Evolutionary conservation across 2,329 filamentous ascomycete species (phyloP).

Genomic region (Sporothrix curviconia): DNA sequence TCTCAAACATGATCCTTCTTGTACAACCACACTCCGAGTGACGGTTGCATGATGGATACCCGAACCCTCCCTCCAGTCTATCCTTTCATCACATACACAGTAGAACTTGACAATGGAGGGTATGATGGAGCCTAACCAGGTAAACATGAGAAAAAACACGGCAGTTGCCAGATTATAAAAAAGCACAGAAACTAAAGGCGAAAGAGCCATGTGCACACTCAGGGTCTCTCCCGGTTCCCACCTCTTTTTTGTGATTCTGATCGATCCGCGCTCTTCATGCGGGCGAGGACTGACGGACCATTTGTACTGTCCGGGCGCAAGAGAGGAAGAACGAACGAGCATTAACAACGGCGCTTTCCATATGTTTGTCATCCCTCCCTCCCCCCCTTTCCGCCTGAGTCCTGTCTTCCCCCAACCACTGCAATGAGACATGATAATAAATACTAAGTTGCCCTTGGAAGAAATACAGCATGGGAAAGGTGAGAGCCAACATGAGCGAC

Average conservation of each 20-base stretch:
- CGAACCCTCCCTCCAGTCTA: neutral
- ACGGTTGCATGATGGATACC: neutral
- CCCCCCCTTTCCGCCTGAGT: too few relatives aligned
- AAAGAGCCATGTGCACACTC: neutral
- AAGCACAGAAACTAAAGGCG: neutral
- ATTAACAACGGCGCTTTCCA: too few relatives aligned
- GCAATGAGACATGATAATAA: too few relatives aligned
- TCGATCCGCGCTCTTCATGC: slow-evolving; percentile 7
- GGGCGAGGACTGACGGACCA: slow-evolving; percentile 3
- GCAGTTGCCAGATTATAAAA: neutral
- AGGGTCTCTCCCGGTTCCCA: too few relatives aligned
- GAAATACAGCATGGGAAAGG: too few relatives aligned
- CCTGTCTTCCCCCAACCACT: too few relatives aligned
- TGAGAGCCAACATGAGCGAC: too few relatives aligned
- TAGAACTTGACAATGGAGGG: neutral
- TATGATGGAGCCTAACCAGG: neutral
- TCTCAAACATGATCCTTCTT: neutral
- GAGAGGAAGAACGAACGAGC: neutral
- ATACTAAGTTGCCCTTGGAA: too few relatives aligned
- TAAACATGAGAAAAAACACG: neutral
- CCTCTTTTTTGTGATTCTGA: too few relatives aligned
- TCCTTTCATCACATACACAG: neutral
- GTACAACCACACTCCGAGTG: neutral
- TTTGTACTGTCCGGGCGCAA: neutral
- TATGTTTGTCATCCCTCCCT: too few relatives aligned